Evolutionary conservation across 177 flowering plant genomes (phyloP).

Genomic region (Telopea speciosissima): DNA sequence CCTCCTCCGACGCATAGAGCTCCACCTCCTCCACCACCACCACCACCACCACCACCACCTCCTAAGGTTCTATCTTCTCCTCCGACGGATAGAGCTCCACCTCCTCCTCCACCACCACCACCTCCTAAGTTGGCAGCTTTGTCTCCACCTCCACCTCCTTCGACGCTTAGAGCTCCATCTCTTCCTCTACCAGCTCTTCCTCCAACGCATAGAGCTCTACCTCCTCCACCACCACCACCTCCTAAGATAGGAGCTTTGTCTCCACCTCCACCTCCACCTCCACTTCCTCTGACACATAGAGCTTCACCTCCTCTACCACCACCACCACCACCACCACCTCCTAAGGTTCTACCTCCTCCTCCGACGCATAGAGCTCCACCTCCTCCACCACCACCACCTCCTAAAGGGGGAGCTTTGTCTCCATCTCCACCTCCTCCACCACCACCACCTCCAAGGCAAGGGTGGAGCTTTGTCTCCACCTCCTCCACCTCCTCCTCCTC

Average conservation of each 20-base stretch:
- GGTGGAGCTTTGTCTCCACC: background rate
- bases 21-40: constrained; percentile 4
- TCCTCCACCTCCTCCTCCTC: background rate
- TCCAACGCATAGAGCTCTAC: background rate
- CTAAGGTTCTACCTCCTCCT: background rate
- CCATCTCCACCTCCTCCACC: background rate
- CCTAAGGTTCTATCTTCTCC: no score
- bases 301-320: background rate
- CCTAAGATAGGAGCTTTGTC: background rate
- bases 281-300: no score
- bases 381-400: no score
- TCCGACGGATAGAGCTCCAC: constrained; percentile 1
- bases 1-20: background rate
- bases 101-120: background rate
- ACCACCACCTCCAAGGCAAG: constrained; percentile 6
- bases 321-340: background rate
- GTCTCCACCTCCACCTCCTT: constrained; percentile 7
- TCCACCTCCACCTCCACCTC: no score
- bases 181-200: background rate
- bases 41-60: no score
- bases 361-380: constrained; percentile 3
- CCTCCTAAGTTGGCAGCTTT: constrained; percentile 1
- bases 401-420: no score
- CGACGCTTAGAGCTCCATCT: background rate
- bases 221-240: background rate